Evolutionary conservation across 768 basidiomycete genomes (phyloP), one percentile per base, ranked within the genome.

Genomic region (Phylloporus sp.): DNA sequence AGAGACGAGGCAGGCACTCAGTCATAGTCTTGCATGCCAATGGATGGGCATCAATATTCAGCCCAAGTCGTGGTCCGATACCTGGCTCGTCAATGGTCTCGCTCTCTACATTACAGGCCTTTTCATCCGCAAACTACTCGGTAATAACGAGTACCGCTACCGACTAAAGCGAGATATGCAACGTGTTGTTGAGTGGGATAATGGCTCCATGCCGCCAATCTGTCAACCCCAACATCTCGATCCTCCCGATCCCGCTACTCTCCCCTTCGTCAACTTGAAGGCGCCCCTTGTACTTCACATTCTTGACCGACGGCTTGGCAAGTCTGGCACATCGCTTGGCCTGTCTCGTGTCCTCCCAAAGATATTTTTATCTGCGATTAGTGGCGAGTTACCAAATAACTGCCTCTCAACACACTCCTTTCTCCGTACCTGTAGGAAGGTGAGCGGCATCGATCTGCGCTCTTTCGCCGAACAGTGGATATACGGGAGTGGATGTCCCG

Each of bases 391-490:
- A 61, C 79, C 76, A 24, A 87, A 87, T 61, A 95, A 93, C 64
- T 79, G 84, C 20, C 75, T 99, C 9, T 91, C 92, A 1, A 98
- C 97, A 0, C 86, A 91, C 56, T 80, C 84, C 20, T 98, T 99
- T 72, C 78, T 98, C 53, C 75, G 93, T 52, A 93, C 83, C 39
- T 98, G 95, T 63, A 78, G 95, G 59, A 98, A 95, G 70, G 88
- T 95, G 55, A 91, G 90, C 63, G 91, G 94, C 10, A 87, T 91
- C 16, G 95, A 98, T 64, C 80, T 88, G 22, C 79, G 88, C 49
- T 80, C 82, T 26, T 99, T 99, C 64, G 91, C 92, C n/a, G 94
- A 98, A 63, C 95, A 98, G 68, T 99, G 97, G 97, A 92, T 99
- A 55, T 97, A 94, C 63, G 95, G 95, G 12, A 93, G 90, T 66